Evolutionary conservation across 805 yeast genomes (phyloP).

Genomic region (Kregervanrija pseudodelftensis): DNA sequence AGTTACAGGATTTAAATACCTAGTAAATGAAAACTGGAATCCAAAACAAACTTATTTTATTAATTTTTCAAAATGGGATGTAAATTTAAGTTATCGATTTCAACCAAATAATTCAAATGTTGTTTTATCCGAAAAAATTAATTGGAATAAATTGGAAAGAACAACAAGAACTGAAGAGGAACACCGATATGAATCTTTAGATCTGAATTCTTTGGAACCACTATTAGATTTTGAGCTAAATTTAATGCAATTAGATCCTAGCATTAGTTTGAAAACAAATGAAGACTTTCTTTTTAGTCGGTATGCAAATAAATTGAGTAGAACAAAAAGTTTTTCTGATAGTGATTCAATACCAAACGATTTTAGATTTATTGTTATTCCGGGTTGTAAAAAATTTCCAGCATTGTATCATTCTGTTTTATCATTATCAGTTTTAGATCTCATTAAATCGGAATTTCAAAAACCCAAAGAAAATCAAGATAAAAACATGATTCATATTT

Average conservation of each 20-base stretch:
- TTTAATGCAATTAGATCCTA: neutral
- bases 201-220: conserved; percentile 4
- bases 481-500: conserved; percentile 1
- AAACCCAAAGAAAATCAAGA: neutral
- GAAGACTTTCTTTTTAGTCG: conserved; percentile 18
- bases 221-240: neutral
- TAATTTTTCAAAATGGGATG: conserved; percentile 13
- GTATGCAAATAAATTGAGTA: conserved; percentile 18
- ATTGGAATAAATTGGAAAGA: neutral
- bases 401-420: conserved; percentile 22
- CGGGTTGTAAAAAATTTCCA: conserved; percentile 19
- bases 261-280: neutral
- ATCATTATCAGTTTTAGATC: conserved; percentile 21
- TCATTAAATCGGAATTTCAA: conserved; percentile 15
- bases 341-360: conserved; percentile 18
- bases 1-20: neutral
- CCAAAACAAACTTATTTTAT: conserved; percentile 1
- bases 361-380: conserved; percentile 22
- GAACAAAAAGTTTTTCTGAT: conserved; percentile 19
- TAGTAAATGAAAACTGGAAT: too few species aligned
- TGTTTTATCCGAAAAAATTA: neutral
- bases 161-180: conserved; percentile 2
- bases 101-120: neutral
- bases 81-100: conserved; percentile 8
- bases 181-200: neutral